Percentiles rank a stretch among this genome's conserved stretches.
phyloP scores from a whole-genome alignment of 2,329 filamentous ascomycete genomes.

The Fusarium keratoplasticum region DNA sequence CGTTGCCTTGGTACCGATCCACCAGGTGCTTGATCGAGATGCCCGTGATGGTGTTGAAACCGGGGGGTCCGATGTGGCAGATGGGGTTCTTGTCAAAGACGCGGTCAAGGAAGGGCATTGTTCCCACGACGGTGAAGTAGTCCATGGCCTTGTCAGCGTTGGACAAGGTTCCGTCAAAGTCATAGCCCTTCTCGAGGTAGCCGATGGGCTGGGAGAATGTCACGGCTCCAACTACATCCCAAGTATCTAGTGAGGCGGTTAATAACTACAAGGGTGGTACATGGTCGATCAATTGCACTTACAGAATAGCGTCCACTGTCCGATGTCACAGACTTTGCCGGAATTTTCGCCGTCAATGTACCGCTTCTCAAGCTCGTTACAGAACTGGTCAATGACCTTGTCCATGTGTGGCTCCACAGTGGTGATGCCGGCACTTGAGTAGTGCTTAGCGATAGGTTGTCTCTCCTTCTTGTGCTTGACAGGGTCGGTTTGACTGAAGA shows the following conservation, averaged over 20 bases:
- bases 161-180: slow-evolving; percentile 53
- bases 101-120: slow-evolving; percentile 49
- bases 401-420: slow-evolving; percentile 45
- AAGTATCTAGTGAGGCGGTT: slow-evolving; percentile 40
- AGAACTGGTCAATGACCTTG: slow-evolving; percentile 47
- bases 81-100: slow-evolving; percentile 55
- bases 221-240: slow-evolving; percentile 57
- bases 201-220: slow-evolving; percentile 56
- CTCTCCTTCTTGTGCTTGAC: slow-evolving; percentile 36
- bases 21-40: slow-evolving; percentile 46
- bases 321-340: slow-evolving; percentile 50
- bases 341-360: slow-evolving; percentile 45
- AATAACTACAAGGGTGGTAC: background rate
- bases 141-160: slow-evolving; percentile 49
- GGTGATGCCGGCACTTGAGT: slow-evolving; percentile 33
- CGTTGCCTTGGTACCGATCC: slow-evolving; percentile 44
- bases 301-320: slow-evolving; percentile 57
- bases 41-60: slow-evolving; percentile 44
- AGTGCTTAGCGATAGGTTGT: slow-evolving; percentile 45
- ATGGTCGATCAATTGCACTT: slow-evolving; percentile 16
- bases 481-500: slow-evolving; percentile 43
- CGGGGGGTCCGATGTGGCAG: slow-evolving; percentile 48
- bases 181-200: slow-evolving; percentile 53
- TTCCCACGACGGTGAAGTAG: slow-evolving; percentile 45
- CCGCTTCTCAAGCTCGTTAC: slow-evolving; percentile 46